phyloP scores from a whole-genome alignment of 2,329 filamentous ascomycete species.

The Gliomastix tumulicola region DNA sequence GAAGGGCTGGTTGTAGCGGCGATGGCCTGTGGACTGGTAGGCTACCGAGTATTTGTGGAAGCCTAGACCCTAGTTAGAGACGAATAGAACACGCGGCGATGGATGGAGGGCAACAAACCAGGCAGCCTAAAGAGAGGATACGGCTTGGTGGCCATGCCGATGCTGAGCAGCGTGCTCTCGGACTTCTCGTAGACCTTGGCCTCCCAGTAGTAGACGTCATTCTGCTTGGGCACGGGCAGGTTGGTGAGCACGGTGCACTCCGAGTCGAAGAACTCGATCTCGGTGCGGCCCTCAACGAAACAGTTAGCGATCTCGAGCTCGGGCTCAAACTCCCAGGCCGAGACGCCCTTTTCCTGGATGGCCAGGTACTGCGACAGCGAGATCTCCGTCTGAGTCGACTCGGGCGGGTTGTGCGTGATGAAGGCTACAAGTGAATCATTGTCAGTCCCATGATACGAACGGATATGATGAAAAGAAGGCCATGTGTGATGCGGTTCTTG shows the following conservation, averaged over 20 bases:
- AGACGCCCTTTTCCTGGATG: slow-evolving; percentile 99
- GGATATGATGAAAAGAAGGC: too few relatives aligned
- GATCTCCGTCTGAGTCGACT: slow-evolving; percentile 93
- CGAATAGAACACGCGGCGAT: neutral
- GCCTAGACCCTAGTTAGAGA: slow-evolving; percentile 33
- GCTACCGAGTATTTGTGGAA: slow-evolving; percentile 90
- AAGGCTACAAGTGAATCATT: slow-evolving; percentile 56
- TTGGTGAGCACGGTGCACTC: slow-evolving; percentile 98
- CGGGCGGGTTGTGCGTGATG: slow-evolving; percentile 86
- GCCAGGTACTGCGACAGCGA: slow-evolving; percentile 95
- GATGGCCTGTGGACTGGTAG: slow-evolving; percentile 80
- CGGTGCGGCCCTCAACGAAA: slow-evolving; percentile 91
- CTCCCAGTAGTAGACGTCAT: slow-evolving; percentile 99
- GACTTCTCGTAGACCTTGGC: slow-evolving; percentile 98
- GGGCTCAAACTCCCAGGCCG: slow-evolving; percentile 99
- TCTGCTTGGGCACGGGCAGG: slow-evolving; percentile 93
- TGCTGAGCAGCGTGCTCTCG: slow-evolving; percentile 76
- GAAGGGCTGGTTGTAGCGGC: slow-evolving; percentile 92
- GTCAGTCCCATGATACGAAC: too few relatives aligned
- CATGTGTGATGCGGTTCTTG: too few relatives aligned
- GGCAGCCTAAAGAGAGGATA: slow-evolving; percentile 92
- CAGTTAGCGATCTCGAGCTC: slow-evolving; percentile 98
- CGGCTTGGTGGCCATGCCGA: slow-evolving; percentile 94
- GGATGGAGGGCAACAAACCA: slow-evolving; percentile 47
- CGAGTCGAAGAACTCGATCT: slow-evolving; percentile 98